phyloP scores from a whole-genome alignment of 352 stramenopile species.

The Pythium phragmitis region DNA sequence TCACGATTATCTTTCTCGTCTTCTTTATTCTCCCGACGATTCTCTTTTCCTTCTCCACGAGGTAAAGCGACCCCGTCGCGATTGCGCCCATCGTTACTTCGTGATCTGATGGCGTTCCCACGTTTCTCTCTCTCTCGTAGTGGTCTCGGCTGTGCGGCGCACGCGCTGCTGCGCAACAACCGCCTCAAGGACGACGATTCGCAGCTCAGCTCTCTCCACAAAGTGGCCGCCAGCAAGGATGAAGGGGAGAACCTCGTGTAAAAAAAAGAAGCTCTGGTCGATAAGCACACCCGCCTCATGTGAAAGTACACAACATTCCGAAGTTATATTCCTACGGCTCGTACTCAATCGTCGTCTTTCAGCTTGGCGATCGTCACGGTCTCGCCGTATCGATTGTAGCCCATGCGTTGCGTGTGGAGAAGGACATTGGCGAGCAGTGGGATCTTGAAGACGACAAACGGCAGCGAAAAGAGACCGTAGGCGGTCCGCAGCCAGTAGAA shows the following conservation, averaged over 20 bases:
- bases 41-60: constrained; percentile 63
- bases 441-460: constrained; percentile 89
- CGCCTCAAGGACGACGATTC: constrained; percentile 67
- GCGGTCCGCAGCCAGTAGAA: constrained; percentile 88
- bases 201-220: constrained; percentile 16
- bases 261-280: background rate
- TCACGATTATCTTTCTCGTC: constrained; percentile 67
- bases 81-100: background rate
- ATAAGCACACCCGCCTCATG: background rate
- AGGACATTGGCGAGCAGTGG: constrained; percentile 79
- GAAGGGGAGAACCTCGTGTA: constrained; percentile 49
- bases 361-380: constrained; percentile 53
- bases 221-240: constrained; percentile 22
- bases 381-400: constrained; percentile 80
- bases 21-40: constrained; percentile 75
- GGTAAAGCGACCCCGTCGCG: constrained; percentile 29
- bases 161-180: constrained; percentile 64
- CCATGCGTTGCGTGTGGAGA: constrained; percentile 83
- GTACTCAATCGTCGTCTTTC: constrained; percentile 30
- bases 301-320: constrained; percentile 4
- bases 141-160: constrained; percentile 41
- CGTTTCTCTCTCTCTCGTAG: constrained; percentile 22
- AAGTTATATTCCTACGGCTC: background rate
- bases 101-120: background rate
- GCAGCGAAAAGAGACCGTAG: constrained; percentile 85